Conservation (phyloP, 1,139 yeast genomes). For the Suhomyces coccinellae region DNA sequence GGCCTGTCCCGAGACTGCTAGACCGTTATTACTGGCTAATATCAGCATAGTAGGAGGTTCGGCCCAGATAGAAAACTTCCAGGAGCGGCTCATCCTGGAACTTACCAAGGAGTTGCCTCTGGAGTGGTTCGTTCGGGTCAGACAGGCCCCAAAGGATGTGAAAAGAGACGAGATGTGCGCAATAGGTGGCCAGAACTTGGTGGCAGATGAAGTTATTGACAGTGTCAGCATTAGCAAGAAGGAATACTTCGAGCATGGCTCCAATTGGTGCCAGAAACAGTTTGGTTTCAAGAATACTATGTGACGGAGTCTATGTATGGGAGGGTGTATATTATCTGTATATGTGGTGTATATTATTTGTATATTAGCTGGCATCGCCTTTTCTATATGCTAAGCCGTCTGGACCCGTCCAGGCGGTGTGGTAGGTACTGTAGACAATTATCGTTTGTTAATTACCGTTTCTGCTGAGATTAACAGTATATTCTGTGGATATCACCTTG, state of each 20-base stretch:
- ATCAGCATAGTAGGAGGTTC: constrained; percentile 84
- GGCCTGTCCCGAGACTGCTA: constrained; percentile 69
- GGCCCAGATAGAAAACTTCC: constrained; percentile 67
- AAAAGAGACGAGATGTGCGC: constrained; percentile 34
- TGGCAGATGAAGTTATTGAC: constrained; percentile 51
- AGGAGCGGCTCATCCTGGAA: constrained; percentile 58
- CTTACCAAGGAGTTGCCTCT: constrained; percentile 66
- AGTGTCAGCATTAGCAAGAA: constrained; percentile 65
- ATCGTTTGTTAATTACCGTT: no score
- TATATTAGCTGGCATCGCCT: no score
- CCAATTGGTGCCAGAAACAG: constrained; percentile 74
- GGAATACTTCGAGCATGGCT: constrained; percentile 86
- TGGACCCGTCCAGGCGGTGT: no score
- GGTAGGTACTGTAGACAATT: no score
- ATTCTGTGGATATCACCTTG: no score
- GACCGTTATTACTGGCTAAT: constrained; percentile 79
- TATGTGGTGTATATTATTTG: no score
- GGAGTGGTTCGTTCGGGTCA: constrained; percentile 61
- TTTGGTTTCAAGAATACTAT: constrained; percentile 59
- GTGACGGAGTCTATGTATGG: background rate
- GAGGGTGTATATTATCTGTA: no score
- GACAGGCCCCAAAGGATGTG: constrained; percentile 18
- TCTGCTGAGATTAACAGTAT: no score
- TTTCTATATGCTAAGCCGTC: no score
- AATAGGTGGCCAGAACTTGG: constrained; percentile 51